Conservation (phyloP, 768 basidiomycete species). For the Macrolepiota fuliginosa region DNA sequence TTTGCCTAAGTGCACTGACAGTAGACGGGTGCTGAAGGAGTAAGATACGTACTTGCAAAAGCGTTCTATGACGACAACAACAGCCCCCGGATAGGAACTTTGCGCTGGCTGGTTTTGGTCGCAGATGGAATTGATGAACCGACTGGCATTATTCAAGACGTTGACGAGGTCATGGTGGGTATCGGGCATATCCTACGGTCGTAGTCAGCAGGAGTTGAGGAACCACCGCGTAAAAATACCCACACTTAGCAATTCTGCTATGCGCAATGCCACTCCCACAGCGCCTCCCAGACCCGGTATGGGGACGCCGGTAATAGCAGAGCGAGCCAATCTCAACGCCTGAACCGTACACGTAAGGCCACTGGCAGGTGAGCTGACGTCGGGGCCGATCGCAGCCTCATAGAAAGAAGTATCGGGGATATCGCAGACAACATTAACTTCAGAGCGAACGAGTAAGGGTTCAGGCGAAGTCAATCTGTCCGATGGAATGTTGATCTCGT, state of each 20-base stretch:
- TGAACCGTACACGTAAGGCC: background rate
- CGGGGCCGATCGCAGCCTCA: background rate
- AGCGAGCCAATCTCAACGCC: background rate
- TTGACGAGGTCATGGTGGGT: background rate
- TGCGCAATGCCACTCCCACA: background rate
- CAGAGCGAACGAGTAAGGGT: background rate
- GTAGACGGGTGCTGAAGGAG: background rate
- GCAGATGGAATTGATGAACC: background rate
- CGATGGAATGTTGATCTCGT: background rate
- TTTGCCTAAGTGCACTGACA: background rate
- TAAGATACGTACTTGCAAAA: background rate
- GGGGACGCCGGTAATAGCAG: background rate
- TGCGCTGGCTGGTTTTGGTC: background rate
- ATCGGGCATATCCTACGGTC: background rate
- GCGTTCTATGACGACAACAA: background rate
- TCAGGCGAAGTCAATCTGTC: background rate
- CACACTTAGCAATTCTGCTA: conserved; percentile 3
- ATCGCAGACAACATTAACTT: background rate
- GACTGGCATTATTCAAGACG: background rate
- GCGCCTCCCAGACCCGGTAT: conserved; percentile 2
- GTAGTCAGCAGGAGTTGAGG: background rate
- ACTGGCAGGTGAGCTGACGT: background rate
- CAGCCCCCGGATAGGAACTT: background rate
- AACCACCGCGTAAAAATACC: background rate
- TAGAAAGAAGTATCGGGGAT: background rate